Base-by-base conservation (phyloP, 768 basidiomycete genomes). In the Lentinula edodes region DNA sequence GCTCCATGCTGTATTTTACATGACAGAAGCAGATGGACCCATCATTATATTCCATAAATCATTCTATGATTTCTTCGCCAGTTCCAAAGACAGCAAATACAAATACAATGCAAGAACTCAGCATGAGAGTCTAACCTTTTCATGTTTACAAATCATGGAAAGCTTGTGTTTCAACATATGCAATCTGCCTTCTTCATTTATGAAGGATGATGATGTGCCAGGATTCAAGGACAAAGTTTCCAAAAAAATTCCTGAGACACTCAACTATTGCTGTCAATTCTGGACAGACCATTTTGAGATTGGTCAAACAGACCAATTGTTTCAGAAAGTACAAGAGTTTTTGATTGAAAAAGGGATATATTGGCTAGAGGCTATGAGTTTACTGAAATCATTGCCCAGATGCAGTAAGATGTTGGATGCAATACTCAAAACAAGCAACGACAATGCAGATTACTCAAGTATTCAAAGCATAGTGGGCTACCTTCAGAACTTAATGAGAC, bases 131-230 rank as follows among this genome's bases (percentile, higher is more conserved):
- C 32, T 56, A 2, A 23, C 20, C 23, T 34, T 8, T 9, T 16
- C 28, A 48, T 56, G 41, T 16, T 62, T 57, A 42, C 16, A 42
- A 39, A 23, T 42, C 6, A 18, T 62, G 53, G 10, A 55, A 6
- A 38, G 15, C 2, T 35, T 63, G 1, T 18, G n/a, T 13, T 63
- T 63, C 57, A 63, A 63, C 20, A 63, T 63, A 38, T 63, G 62
- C 28, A 20, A 59, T 36, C 51, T 63, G 5, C 39, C 55, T 6
- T 63, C 57, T 2, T 63, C 62, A 1, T 63, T 48, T 46, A 9
- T 51, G 0, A 5, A 23, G 8, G 58, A 63, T 32, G 10, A 1
- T 4, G 50, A 63, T 9, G 58, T 63, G 6, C 28, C 4, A 13
- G 38, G 23, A 5, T 28, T 50, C 6, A 7, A 18, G 1, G 36